Conservation (phyloP, 495 filamentous ascomycete species). For the Tetracladium setigerum region DNA sequence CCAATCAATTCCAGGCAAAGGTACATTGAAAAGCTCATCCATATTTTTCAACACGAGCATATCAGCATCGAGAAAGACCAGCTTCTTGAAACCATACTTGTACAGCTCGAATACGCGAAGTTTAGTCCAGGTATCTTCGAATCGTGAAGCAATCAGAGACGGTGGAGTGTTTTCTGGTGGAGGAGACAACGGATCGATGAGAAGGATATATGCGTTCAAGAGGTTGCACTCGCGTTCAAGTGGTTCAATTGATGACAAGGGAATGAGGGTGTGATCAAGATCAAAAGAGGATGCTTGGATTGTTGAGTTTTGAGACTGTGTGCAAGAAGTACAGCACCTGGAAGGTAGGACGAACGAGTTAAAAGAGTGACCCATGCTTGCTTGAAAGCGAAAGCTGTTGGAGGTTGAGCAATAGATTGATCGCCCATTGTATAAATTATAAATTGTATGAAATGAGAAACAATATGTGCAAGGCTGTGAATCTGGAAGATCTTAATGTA, state of each 20-base stretch:
- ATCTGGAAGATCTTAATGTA: no score
- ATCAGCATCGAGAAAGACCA: slow-evolving; percentile 45
- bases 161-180: slow-evolving; percentile 15
- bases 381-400: not conserved
- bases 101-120: slow-evolving; percentile 40
- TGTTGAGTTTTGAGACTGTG: slow-evolving; percentile 36
- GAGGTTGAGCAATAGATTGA: no score
- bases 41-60: slow-evolving; percentile 39
- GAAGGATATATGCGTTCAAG: slow-evolving; percentile 27
- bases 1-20: slow-evolving; percentile 26
- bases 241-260: slow-evolving; percentile 20
- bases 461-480: no score
- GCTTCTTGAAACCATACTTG: slow-evolving; percentile 25
- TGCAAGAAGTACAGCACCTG: slow-evolving; percentile 40
- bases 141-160: slow-evolving; percentile 35
- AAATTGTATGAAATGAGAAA: no score
- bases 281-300: slow-evolving; percentile 37
- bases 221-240: slow-evolving; percentile 28
- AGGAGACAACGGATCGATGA: slow-evolving; percentile 26
- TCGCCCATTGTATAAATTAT: no score
- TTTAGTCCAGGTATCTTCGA: slow-evolving; percentile 49
- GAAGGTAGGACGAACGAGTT: slow-evolving; percentile 40
- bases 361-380: slow-evolving; percentile 39
- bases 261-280: slow-evolving; percentile 36
- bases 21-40: slow-evolving; percentile 34